Base-by-base conservation (phyloP, 2,329 filamentous ascomycete genomes). In the Colletotrichum sp. region DNA sequence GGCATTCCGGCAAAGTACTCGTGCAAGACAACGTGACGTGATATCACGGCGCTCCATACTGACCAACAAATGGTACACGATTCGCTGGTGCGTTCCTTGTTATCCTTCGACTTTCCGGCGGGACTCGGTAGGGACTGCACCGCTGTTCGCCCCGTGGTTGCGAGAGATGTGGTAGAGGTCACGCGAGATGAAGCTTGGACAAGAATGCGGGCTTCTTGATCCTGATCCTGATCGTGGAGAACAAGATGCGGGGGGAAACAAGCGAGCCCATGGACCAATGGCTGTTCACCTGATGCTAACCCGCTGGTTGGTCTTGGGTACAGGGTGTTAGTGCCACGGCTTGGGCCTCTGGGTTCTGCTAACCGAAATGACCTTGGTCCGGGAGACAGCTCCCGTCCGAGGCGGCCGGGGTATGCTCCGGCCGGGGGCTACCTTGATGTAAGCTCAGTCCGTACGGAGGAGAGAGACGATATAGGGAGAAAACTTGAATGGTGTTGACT, bases 241-340 rank as follows among this genome's bases (percentile, higher is more conserved):
- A 34, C 39, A 67, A 68, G 21, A 34, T 75, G 72, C 72, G 70
- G 74, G 74, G 74, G 74, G 59, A 64, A 26, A 16, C 70, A 74
- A 55, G 64, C 74, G 59, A 74, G 7, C 13, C 39, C 16, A 26
- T n/a, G 18, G 12, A 36, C 70, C 74, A 76, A 76, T 76, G 9
- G 49, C 13, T 30, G 8, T 24, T 13, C n/a, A 24, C 26, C 59
- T 59, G 49, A 69, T 74, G 49, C 34, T 69, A 69, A 76, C 24
- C 28, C 26, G 7, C 13, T 3, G 15, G 15, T 2, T 15, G 36
- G 12, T 24, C 36, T 24, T 34, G 63, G 34, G 70, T 74, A 73
- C 26, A 57, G 13, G 32, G 26, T 24, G 59, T 69, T 76, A 73
- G 73, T 69, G 63, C 9, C 3, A 18, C 18, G 9, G 55, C 32